Conservation (phyloP, 371 early-diverging fungal genomes). For the Zancudomyces culisetae region DNA sequence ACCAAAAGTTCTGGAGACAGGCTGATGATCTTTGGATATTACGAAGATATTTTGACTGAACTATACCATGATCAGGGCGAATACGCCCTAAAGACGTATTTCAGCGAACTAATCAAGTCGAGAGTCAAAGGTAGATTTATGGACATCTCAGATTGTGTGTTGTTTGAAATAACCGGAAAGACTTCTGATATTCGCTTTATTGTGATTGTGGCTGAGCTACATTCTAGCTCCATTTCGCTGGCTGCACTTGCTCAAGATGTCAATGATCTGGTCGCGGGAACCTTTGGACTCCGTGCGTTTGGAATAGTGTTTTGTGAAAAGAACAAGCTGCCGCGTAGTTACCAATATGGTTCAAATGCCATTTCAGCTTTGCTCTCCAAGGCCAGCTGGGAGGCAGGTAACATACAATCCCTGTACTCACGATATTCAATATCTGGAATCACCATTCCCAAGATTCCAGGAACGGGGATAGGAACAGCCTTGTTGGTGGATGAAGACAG, state of each 20-base stretch:
- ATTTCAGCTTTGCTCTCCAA: slow-evolving; percentile 43
- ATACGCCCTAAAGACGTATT: slow-evolving; percentile 8
- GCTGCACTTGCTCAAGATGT: slow-evolving; percentile 33
- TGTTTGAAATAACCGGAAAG: slow-evolving; percentile 42
- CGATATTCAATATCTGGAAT: slow-evolving; percentile 8
- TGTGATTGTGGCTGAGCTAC: slow-evolving; percentile 44
- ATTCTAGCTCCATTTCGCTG: slow-evolving; percentile 16
- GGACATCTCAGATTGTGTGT: slow-evolving; percentile 22
- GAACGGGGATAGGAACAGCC: too few relatives aligned
- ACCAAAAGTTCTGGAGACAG: slow-evolving; percentile 53
- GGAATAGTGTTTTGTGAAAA: slow-evolving; percentile 32
- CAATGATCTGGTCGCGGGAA: slow-evolving; percentile 25
- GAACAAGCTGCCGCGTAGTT: slow-evolving; percentile 41
- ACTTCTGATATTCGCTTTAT: slow-evolving; percentile 38
- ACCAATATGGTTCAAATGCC: slow-evolving; percentile 44
- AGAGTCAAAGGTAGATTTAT: slow-evolving; percentile 10
- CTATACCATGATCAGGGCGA: slow-evolving; percentile 10
- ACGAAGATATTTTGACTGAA: slow-evolving; percentile 42
- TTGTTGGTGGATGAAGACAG: too few relatives aligned
- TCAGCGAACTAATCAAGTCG: slow-evolving; percentile 13
- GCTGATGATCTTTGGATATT: slow-evolving; percentile 47
- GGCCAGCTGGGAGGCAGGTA: slow-evolving; percentile 38
- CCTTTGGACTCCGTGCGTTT: slow-evolving; percentile 43
- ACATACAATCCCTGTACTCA: slow-evolving; percentile 13
- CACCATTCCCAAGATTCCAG: slow-evolving; percentile 4